Evolutionary conservation across 2,329 filamentous ascomycete genomes (phyloP), one percentile per base, ranked within the genome.

Genomic region (Pezicula neosporulosa): DNA sequence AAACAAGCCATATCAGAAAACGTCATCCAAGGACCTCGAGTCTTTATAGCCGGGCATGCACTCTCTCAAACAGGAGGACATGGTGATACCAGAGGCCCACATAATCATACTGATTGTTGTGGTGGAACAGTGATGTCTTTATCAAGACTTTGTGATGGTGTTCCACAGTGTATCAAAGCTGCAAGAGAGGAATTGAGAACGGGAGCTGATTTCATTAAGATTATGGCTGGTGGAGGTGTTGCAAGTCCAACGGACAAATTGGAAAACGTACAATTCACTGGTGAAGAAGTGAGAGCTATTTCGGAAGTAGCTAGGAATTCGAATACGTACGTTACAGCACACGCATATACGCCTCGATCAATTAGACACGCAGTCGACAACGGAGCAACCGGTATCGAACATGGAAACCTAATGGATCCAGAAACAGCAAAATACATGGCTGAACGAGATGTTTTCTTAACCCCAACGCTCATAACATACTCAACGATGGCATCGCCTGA

Each of bases 381-480:
- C 46, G 81, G 78, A 6, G 77, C 78, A 0, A 69, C 60, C 16
- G 77, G 78, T 1, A 82, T 83, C 55, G 81, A 84, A 54, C 81
- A 83, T 56, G 83, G 82, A 21, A 77, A 81, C 15, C 69, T 85
- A n/a, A 69, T 84, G 47, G 85, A 88, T 66, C 79, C 82, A 60
- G 71, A 76, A 27, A 76, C 74, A 3, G 75, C 78, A 0, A 62
- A 67, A 43, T 66, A 77, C 48, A 80, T 82, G 77, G 77, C 73
- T 0, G 68, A 72, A 53, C 72, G 69, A 44, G 69, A 67, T 0
- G 69, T 74, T 3, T 80, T 72, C 60, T 60, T 83, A 8, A 82
- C 78, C 1, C 79, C 80, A 1, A 82, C 78, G 0, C 67, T 82
- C 33, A 69, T 78, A 9, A 73, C 78, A 6, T 81, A 81, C 61